phyloP scores from a whole-genome alignment of 2,329 filamentous ascomycete genomes.

The Penicillium sp. region DNA sequence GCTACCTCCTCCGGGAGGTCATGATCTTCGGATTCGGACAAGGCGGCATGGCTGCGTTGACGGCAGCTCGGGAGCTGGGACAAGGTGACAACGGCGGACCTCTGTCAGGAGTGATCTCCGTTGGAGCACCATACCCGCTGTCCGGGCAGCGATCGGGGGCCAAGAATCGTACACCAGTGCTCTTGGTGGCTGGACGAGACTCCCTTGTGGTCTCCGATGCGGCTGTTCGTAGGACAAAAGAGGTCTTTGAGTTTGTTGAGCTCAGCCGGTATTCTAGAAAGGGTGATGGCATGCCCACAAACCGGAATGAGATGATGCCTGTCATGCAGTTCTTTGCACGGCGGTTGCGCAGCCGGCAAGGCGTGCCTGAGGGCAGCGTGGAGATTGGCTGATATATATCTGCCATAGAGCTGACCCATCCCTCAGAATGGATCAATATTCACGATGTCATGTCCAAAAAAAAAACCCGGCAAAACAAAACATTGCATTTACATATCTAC shows the following conservation, averaged over 20 bases:
- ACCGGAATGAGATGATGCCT: conserved; percentile 80
- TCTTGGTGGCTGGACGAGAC: conserved; percentile 43
- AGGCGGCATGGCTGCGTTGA: conserved; percentile 62
- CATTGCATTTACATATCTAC: too few relatives aligned
- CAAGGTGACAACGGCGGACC: conserved; percentile 20
- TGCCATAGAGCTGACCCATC: not conserved
- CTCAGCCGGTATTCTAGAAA: conserved; percentile 66
- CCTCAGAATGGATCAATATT: not conserved
- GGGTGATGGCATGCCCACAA: conserved; percentile 79
- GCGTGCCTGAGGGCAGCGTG: conserved; percentile 47
- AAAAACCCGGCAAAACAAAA: too few relatives aligned
- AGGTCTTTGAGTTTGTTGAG: conserved; percentile 65
- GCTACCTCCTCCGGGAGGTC: conserved; percentile 60
- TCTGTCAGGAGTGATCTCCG: conserved; percentile 42
- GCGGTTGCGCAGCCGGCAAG: conserved; percentile 42
- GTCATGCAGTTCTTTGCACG: conserved; percentile 73
- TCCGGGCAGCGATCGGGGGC: conserved; percentile 27
- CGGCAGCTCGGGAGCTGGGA: conserved; percentile 49
- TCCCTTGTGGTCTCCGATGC: conserved; percentile 58
- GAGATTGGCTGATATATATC: conserved; percentile 34
- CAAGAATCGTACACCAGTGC: conserved; percentile 42
- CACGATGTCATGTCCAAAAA: not conserved
- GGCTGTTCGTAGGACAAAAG: conserved; percentile 62
- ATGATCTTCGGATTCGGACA: conserved; percentile 67
- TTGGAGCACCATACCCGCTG: conserved; percentile 43